Evolutionary conservation across 164 flowering plant species (phyloP), one percentile per base, ranked within the genome.

Genomic region (Hamamelis virginiana): DNA sequence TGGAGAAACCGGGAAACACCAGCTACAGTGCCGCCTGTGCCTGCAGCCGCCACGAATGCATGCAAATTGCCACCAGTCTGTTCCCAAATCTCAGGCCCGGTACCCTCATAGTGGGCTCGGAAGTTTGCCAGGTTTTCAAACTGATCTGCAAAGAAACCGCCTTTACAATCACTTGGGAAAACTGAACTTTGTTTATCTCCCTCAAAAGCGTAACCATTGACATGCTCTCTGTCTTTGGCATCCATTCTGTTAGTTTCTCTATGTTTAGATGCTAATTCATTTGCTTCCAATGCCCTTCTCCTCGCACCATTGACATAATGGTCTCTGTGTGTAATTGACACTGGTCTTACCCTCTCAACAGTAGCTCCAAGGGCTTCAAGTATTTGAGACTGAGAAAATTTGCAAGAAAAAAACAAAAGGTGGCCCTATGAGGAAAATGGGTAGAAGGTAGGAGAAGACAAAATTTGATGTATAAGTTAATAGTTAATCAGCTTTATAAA

Each of bases 131-230:
- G 77, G 75, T 92, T 95, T 75, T 95, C 98, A 80, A 95, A 95
- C 71, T 92, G 98, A 78, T 96, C 99, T 11, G 98, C 99, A 77
- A 96, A 96, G 77, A 86, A 96, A 25, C 98, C 99, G 51, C 98
- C 97, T 70, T 76, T 88, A 66, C 86, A 86, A 58, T 84, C 70
- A 59, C 43, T 58, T 45, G 82, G 58, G 67, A 80, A 77, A 19
- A 64, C 52, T 14, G 79, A 66, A 64, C 56, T 25, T 23, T 71
- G 61, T 48, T 68, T 82, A 59, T 51, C 84, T 46, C 51, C 81
- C 52, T 75, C 74, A 26, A 67, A 61, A 43, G 2, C 21, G 53
- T 69, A 61, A 64, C 86, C 82, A 69, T 84, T 89, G 43, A 76
- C 65, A 56, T 66, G 75, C n/a, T 69, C 69, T 0, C 11, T 41